Evolutionary conservation across 2,329 filamentous ascomycete genomes (phyloP), one percentile per base, ranked within the genome.

Genomic region (Aspergillus brasiliensis): DNA sequence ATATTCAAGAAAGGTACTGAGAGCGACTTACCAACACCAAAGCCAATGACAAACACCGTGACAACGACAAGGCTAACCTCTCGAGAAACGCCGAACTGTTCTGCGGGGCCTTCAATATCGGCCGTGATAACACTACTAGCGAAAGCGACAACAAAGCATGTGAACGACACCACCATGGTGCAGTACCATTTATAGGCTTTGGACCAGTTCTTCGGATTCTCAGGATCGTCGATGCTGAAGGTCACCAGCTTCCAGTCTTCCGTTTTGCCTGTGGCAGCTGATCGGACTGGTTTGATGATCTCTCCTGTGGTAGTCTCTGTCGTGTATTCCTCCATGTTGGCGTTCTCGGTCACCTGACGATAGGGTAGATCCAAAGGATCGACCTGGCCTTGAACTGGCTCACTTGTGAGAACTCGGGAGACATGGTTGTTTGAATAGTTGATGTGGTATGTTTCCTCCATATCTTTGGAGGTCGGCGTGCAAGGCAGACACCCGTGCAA

Each of bases 201-300:
- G 58, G 84, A 86, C 90, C 90, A 95, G 75, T 94, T 95, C 82
- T 94, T 94, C 0, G 91, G 91, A 69, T 94, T 94, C 64, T 88
- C 89, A 0, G 86, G 84, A 72, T 95, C 91, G 60, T 87, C 79
- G 2, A 88, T 82, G 3, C 82, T 84, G 71, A 95, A 96, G 0
- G 88, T 90, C 34, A 91, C 87, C 8, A 91, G 78, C 59, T 88
- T 85, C 70, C 85, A 88, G 28, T 81, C 76, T 64, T 81, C 77
- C n/a, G 80, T 73, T 55, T 78, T 73, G 3, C 82, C 81, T 2
- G 78, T 81, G 0, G 80, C 80, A 51, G 88, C 84, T 3, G 90
- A 86, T 65, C 77, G 77, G 19, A 82, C 73, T 40, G 78, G 76
- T 65, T 79, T 81, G 23, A 85, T 80, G 64, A 91, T 90, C 56